phyloP scores from a whole-genome alignment of 495 filamentous ascomycete species.

The Pyrenula aspistea region DNA sequence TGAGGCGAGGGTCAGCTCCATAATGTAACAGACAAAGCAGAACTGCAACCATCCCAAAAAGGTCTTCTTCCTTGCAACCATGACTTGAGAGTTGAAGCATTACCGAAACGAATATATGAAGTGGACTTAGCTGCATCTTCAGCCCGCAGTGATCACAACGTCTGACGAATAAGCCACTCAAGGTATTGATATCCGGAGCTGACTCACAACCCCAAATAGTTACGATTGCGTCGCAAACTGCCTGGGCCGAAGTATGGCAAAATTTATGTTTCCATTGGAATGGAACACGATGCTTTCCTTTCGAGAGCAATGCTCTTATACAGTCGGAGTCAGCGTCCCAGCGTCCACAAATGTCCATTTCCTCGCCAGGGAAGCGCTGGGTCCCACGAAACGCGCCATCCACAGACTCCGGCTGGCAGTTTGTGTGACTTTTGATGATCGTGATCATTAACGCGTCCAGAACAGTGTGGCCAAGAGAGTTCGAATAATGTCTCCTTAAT shows the following conservation, averaged over 20 bases:
- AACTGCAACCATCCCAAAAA: constrained; percentile 26
- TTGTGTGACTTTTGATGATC: constrained; percentile 27
- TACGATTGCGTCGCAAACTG: constrained; percentile 20
- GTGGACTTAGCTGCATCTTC: constrained; percentile 19
- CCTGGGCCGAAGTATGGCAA: constrained; percentile 27
- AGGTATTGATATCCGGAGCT: constrained; percentile 14
- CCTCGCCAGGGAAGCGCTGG: constrained; percentile 20
- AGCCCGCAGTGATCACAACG: constrained; percentile 20
- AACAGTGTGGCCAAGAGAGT: constrained; percentile 25
- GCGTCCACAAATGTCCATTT: constrained; percentile 27
- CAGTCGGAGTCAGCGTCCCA: constrained; percentile 28
- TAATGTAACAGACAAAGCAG: constrained; percentile 21
- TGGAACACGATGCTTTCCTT: constrained; percentile 14
- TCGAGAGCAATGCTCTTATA: constrained; percentile 9
- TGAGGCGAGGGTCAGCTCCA: constrained; percentile 16
- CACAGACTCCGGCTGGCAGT: constrained; percentile 13
- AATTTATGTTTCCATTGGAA: constrained; percentile 27
- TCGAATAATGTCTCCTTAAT: constrained; percentile 13
- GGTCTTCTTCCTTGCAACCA: constrained; percentile 20
- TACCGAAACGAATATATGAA: constrained; percentile 23
- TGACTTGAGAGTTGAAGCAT: constrained; percentile 17
- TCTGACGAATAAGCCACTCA: constrained; percentile 23
- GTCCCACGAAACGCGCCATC: constrained; percentile 36
- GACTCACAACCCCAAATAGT: constrained; percentile 10
- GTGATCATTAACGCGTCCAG: constrained; percentile 28